Evolutionary conservation across 169 alveolate genomes (phyloP).

Genomic region (Plasmodium ovale): DNA sequence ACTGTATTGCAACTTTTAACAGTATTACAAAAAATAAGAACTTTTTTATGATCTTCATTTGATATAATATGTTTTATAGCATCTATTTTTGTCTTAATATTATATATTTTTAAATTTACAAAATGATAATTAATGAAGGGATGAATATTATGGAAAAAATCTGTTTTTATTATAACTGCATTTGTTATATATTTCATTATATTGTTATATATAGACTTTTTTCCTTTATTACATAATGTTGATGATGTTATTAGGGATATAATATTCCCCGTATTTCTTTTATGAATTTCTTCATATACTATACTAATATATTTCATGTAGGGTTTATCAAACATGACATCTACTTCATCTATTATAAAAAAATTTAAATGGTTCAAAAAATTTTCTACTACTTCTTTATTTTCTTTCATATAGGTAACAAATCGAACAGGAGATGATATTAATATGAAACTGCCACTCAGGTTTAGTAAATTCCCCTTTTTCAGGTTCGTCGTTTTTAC

Average conservation of each 20-base stretch:
- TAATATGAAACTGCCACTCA: conserved; percentile 7
- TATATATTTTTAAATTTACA: conserved; percentile 19
- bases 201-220: conserved; percentile 34
- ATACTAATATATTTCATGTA: conserved; percentile 20
- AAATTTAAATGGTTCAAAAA: conserved; percentile 39
- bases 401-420: conserved; percentile 49
- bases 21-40: conserved; percentile 64
- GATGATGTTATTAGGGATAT: conserved; percentile 56
- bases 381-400: background rate
- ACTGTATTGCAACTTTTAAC: conserved; percentile 36
- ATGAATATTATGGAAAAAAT: conserved; percentile 42
- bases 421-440: conserved; percentile 39
- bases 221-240: conserved; percentile 49
- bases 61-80: conserved; percentile 36
- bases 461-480: background rate
- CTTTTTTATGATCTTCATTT: conserved; percentile 46
- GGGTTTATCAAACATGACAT: conserved; percentile 49
- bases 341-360: conserved; percentile 70
- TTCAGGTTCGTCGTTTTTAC: conserved; percentile 20
- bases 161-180: conserved; percentile 40
- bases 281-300: conserved; percentile 30
- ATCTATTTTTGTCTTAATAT: conserved; percentile 21
- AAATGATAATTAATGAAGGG: conserved; percentile 66
- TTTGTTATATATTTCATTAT: conserved; percentile 39
- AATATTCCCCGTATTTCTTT: background rate